These are phyloP conservation scores for Alternaria solani DNA, from an alignment of 2,329 filamentous ascomycete genomes.

Conservation along the genomic window DNA sequence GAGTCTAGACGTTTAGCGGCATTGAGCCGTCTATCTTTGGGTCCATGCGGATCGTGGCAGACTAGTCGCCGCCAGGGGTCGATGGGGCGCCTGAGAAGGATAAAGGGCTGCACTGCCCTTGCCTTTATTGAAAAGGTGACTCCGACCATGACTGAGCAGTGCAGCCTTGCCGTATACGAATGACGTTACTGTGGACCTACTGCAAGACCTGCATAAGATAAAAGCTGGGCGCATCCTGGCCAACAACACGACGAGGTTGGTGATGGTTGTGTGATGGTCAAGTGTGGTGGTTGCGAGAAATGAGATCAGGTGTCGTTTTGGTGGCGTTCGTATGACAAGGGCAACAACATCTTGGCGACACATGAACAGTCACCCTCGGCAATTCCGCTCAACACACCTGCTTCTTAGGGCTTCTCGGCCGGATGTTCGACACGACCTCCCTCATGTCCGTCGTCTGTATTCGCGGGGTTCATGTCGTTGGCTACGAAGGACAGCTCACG, in stretches of 20 bases:
- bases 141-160: constrained; percentile 1
- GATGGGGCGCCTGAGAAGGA: constrained; percentile 22
- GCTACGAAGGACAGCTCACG: neutral
- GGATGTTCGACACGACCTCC: too few relatives aligned
- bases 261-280: neutral
- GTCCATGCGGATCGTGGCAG: constrained; percentile 16
- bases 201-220: neutral
- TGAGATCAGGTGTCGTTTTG: constrained; percentile 7
- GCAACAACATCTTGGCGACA: constrained; percentile 16
- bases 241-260: neutral
- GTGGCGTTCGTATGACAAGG: constrained; percentile 18
- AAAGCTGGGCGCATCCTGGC: neutral
- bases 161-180: neutral
- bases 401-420: neutral
- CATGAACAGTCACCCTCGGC: constrained; percentile 8
- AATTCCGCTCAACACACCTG: neutral
- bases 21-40: constrained; percentile 30
- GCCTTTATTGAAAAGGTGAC: constrained; percentile 20
- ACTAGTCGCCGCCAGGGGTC: constrained; percentile 17
- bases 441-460: neutral
- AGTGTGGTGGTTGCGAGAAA: neutral
- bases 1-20: constrained; percentile 25
- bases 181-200: neutral
- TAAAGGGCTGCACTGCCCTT: constrained; percentile 21
- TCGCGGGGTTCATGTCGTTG: too few relatives aligned